phyloP scores from a whole-genome alignment of 441 rosid genomes.

The Croton laevigatus region DNA sequence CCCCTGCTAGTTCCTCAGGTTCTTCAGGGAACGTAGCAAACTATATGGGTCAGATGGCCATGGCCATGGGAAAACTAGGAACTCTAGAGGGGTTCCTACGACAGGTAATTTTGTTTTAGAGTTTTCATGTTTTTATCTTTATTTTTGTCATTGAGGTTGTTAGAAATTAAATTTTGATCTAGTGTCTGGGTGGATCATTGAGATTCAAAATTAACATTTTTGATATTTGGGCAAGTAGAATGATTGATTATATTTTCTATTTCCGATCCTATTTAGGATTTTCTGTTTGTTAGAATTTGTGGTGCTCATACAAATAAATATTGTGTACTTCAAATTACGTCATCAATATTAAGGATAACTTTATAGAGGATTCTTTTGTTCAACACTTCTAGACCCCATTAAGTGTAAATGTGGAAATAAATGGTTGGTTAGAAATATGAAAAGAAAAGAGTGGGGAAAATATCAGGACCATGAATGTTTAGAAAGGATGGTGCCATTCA shows the following conservation, averaged over 20 bases:
- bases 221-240: neutral
- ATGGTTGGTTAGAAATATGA: neutral
- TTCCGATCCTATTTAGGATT: neutral
- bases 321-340: neutral
- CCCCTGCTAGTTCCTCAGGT: conserved; percentile 58
- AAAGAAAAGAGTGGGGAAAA: neutral
- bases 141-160: neutral
- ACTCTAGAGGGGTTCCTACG: conserved; percentile 73
- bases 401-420: neutral
- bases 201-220: neutral
- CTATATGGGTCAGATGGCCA: conserved; percentile 97
- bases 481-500: neutral
- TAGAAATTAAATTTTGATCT: neutral
- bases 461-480: neutral
- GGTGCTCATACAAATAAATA: neutral
- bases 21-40: conserved; percentile 77
- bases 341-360: neutral
- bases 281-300: neutral
- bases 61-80: conserved; percentile 93
- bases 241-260: neutral
- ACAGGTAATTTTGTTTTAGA: conserved; percentile 44
- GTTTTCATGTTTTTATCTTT: neutral
- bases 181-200: neutral
- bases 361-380: neutral
- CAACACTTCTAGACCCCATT: neutral